Base-by-base conservation (phyloP, 345 rosid species). In the Euphorbia tirucalli region DNA sequence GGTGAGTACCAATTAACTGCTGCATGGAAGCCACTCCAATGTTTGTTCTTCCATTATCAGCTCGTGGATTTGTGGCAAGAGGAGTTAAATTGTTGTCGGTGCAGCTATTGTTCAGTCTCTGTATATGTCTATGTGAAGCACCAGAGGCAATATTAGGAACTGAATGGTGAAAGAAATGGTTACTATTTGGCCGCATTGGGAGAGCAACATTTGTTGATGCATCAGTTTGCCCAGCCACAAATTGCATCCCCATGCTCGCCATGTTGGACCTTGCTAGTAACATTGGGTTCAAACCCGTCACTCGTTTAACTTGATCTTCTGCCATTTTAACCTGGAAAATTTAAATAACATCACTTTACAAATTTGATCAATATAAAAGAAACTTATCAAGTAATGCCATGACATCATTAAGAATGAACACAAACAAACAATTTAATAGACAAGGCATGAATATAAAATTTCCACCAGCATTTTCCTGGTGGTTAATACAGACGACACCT, bases 261-360 rank as follows among this genome's bases (percentile, higher is more conserved):
- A 56, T 55, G 66, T 58, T 87, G 28, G 93, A 77, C 78, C 88
- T 83, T 58, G 88, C 82, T 7, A 88, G 83, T 70, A 86, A 80
- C 76, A 87, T 62, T 1, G 97, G 99, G 75, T 89, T 90, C 80
- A 88, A 77, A 75, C 97, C 97, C 11, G 96, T 90, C 71, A 89
- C 90, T 70, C 86, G 83, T 80, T 92, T 94, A 10, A 94, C 97
- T 5, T 93, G 92, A 83, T 95, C 99, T 84, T 95, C 99, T 18
- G 96, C 99, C 99, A 95, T 92, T 86, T 92, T 92, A 57, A 95
- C 97, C 97, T 94, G 85, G 37, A 85, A 80, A 35, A 61, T 71
- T 76, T 61, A 71, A 24, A 79, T 57, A 19, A 35, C 44, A 72
- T 22, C 61, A 66, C 78, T 75, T 60, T 3, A 69, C 31, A 58